phyloP scores from a whole-genome alignment of 2,329 filamentous ascomycete species.

The Clarireedia monteithiana region DNA sequence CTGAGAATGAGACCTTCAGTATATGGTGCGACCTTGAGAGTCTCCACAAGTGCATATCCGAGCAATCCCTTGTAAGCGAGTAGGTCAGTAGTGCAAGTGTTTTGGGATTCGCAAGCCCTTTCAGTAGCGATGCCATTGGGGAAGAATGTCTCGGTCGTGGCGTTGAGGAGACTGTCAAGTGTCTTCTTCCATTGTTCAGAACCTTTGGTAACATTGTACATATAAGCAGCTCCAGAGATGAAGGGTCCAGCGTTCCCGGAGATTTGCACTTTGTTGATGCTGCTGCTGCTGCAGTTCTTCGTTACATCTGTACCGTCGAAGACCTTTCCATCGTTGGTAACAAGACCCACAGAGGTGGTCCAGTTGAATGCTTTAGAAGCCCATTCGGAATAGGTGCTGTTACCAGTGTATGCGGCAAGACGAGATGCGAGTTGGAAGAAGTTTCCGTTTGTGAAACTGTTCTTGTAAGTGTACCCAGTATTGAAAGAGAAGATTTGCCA shows the following conservation, averaged over 20 bases:
- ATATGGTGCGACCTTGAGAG: conserved; percentile 54
- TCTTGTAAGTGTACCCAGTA: conserved; percentile 70
- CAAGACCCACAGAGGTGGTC: conserved; percentile 45
- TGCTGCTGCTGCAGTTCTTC: conserved; percentile 50
- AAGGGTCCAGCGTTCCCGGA: conserved; percentile 59
- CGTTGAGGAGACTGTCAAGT: conserved; percentile 46
- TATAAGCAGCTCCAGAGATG: conserved; percentile 54
- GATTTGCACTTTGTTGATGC: conserved; percentile 55
- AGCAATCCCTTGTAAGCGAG: conserved; percentile 65
- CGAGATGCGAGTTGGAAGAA: conserved; percentile 61
- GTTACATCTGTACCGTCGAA: conserved; percentile 55
- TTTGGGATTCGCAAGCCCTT: conserved; percentile 53
- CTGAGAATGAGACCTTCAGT: conserved; percentile 47
- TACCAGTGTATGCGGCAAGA: conserved; percentile 62
- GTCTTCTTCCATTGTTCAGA: conserved; percentile 43
- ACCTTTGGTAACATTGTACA: conserved; percentile 49
- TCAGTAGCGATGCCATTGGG: conserved; percentile 55
- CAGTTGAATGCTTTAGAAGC: conserved; percentile 58
- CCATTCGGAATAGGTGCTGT: conserved; percentile 55
- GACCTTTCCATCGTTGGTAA: conserved; percentile 53
- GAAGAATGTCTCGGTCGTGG: conserved; percentile 44
- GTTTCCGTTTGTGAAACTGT: conserved; percentile 51
- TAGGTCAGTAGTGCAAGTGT: conserved; percentile 63
- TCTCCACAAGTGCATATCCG: conserved; percentile 55
- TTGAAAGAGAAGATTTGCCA: conserved; percentile 76